phyloP scores from a whole-genome alignment of 75 land plant genomes.

The Pinus albicaulis region DNA sequence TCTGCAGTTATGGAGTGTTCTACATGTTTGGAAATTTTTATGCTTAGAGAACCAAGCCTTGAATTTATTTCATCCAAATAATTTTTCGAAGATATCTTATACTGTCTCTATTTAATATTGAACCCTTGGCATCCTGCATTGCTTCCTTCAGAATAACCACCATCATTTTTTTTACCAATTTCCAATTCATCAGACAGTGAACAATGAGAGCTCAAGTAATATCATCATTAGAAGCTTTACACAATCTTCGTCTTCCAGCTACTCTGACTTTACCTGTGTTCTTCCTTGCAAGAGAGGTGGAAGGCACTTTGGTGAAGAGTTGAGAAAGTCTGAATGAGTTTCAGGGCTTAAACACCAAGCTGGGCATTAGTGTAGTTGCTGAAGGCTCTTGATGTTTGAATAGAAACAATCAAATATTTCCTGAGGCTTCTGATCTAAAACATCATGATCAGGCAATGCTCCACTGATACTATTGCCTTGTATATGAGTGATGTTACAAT shows the following conservation, averaged over 20 bases:
- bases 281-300: too few species aligned
- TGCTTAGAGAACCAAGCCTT: constrained; percentile 31
- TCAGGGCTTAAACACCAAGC: too few species aligned
- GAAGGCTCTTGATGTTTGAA: too few species aligned
- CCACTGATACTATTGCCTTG: too few species aligned
- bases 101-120: not conserved
- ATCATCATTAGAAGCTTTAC: constrained; percentile 24
- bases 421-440: too few species aligned
- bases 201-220: not conserved
- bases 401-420: too few species aligned
- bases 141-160: not conserved
- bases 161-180: not conserved
- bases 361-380: too few species aligned
- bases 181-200: not conserved
- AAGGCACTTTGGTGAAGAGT: too few species aligned
- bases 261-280: constrained; percentile 29
- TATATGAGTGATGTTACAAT: too few species aligned
- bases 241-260: constrained; percentile 46
- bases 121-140: not conserved
- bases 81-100: not conserved
- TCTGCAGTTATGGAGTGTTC: not conserved
- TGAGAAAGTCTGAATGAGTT: too few species aligned
- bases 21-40: constrained; percentile 18
- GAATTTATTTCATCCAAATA: constrained; percentile 29
- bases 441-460: too few species aligned